phyloP scores from a whole-genome alignment of 176 grass and related monocot genomes.

The Bolboschoenus planiculmis region DNA sequence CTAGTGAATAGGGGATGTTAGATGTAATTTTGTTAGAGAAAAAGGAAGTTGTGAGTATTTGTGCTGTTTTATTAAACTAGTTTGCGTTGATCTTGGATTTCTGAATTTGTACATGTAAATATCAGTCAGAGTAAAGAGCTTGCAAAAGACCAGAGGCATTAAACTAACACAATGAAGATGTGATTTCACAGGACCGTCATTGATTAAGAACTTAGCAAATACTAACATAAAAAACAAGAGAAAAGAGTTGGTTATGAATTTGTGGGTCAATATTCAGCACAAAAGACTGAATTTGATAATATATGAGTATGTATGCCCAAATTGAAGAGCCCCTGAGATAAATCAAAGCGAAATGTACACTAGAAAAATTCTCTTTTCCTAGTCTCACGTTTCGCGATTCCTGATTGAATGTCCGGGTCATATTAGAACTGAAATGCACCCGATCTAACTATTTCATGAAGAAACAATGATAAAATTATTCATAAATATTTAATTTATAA shows the following conservation, averaged over 20 bases:
- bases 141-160: background rate
- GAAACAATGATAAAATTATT: background rate
- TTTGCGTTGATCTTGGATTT: background rate
- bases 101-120: slow-evolving; percentile 5
- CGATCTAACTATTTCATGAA: background rate
- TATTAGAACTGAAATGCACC: background rate
- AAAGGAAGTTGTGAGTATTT: background rate
- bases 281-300: background rate
- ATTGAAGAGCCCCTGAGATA: no score
- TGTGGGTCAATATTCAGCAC: background rate
- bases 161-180: background rate
- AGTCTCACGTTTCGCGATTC: no score
- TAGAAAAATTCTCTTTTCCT: no score
- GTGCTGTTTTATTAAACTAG: background rate
- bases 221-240: background rate
- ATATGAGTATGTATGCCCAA: no score
- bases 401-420: no score
- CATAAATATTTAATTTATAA: background rate
- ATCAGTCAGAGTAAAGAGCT: background rate
- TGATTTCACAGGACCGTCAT: background rate
- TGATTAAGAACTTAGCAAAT: background rate
- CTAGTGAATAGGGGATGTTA: slow-evolving; percentile 29
- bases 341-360: no score
- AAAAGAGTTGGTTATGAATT: background rate
- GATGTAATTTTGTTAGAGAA: background rate